Percentiles rank a stretch among this genome's conserved stretches.
These are phyloP conservation scores for Cardamine resedifolia DNA, from an alignment of 345 rosid species.

Conservation along the genomic window DNA sequence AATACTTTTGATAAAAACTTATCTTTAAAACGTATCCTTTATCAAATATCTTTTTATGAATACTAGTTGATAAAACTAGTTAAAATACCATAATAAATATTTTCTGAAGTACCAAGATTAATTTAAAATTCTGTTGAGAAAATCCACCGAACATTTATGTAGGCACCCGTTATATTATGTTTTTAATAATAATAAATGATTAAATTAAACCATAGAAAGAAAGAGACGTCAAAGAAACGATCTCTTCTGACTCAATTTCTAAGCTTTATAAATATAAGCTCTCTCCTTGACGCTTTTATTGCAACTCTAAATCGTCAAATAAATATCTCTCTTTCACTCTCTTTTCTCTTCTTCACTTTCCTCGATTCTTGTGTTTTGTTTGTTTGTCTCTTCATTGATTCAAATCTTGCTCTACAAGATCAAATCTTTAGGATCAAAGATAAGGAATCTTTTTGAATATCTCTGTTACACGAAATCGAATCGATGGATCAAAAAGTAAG, in stretches of 20 bases:
- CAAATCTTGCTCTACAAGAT: slow-evolving; percentile 1
- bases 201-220: slow-evolving; percentile 11
- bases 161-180: background rate
- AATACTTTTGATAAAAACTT: too few species aligned
- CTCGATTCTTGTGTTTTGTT: slow-evolving; percentile 8
- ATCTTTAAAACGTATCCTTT: background rate
- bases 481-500: slow-evolving; percentile 42
- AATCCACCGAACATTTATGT: slow-evolving; percentile 27
- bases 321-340: slow-evolving; percentile 23
- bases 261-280: slow-evolving; percentile 32
- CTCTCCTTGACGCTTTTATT: slow-evolving; percentile 32
- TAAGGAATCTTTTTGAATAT: slow-evolving; percentile 17
- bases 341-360: slow-evolving; percentile 20
- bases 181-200: background rate
- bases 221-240: slow-evolving; percentile 37
- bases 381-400: background rate
- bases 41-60: background rate
- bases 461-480: slow-evolving; percentile 19
- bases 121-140: slow-evolving; percentile 27
- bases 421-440: slow-evolving; percentile 22
- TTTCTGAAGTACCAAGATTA: background rate
- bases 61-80: too few species aligned
- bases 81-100: background rate
- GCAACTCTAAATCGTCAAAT: slow-evolving; percentile 21
- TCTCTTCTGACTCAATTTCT: slow-evolving; percentile 25